Percentiles rank a stretch among this genome's conserved stretches.
phyloP scores from a whole-genome alignment of 2,329 filamentous ascomycete genomes.

The Tothia fuscella region DNA sequence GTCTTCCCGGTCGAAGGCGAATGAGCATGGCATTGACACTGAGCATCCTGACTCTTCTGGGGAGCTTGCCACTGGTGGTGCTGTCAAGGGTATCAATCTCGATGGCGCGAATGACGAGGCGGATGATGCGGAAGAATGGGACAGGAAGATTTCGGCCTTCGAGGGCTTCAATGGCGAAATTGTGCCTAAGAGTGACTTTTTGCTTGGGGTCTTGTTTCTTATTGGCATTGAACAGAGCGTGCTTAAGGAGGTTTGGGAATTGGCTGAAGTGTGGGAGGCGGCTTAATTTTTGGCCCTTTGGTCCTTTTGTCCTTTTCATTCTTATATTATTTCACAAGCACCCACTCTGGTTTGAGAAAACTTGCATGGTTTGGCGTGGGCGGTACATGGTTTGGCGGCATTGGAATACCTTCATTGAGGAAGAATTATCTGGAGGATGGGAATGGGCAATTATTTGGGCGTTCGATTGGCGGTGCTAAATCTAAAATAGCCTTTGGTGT shows the following conservation, averaged over 20 bases:
- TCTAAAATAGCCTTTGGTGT: too few relatives aligned
- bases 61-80: neutral
- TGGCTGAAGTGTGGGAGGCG: conserved; percentile 21
- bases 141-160: conserved; percentile 15
- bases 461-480: too few relatives aligned
- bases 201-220: conserved; percentile 35
- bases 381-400: too few relatives aligned
- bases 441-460: too few relatives aligned
- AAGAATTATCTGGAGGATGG: too few relatives aligned
- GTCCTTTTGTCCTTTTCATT: too few relatives aligned
- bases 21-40: neutral
- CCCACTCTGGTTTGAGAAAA: too few relatives aligned
- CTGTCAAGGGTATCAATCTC: conserved; percentile 20
- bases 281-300: neutral
- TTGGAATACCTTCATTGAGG: too few relatives aligned
- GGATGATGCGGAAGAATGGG: conserved; percentile 20
- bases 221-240: conserved; percentile 31
- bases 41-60: neutral
- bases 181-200: conserved; percentile 32
- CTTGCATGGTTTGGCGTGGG: too few relatives aligned
- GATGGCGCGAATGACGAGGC: conserved; percentile 22
- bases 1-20: too few relatives aligned
- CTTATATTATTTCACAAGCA: too few relatives aligned
- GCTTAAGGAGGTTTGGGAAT: conserved; percentile 29
- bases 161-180: conserved; percentile 20